Evolutionary conservation across 768 basidiomycete species (phyloP), one percentile per base, ranked within the genome.

Genomic region (Hygrophoropsis aurantiaca): DNA sequence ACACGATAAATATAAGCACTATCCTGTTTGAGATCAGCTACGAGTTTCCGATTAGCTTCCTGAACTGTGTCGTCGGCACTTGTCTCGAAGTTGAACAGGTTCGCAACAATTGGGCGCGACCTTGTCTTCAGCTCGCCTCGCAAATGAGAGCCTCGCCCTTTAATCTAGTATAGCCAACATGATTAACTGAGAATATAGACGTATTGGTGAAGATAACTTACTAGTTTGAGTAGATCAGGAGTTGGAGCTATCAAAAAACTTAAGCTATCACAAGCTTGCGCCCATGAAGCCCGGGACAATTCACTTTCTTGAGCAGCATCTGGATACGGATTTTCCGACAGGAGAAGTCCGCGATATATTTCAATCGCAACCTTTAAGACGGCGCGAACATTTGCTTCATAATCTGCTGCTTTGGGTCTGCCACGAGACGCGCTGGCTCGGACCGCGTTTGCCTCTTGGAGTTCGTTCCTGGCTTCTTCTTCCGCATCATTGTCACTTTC

Each of bases 311-410:
- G 33, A 4, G 16, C 16, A 27, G 47, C 33, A 13, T 59, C 56
- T 5, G 61, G 64, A 35, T 57, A 65, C 13, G 53, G 55, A 10
- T 52, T 47, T 3, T 44, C 21, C 2, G 58, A 57, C 11, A 42
- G 49, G 21, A 64, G 34, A 4, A 50, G 34, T 33, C 55, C 57
- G 1, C 53, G 39, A 37, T 50, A 61, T 26, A 45, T 11, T 0
- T 26, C 40, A 9, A 32, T 47, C 9, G 65, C 60, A 8, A 39
- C 47, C 6, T 41, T 40, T 15, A 65, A 50, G 5, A 58, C 19
- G 19, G 60, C 53, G 40, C 59, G 50, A 0, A 46, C 48, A 5
- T 47, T 40, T 4, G 49, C 37, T 10, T 59, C 51, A 30, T 44
- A 59, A 42, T 61, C 54, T 3, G 42, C 51, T 6, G 56, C 60